These are phyloP conservation scores for Letharia columbiana DNA, from an alignment of 495 filamentous ascomycete species.

Conservation along the genomic window DNA sequence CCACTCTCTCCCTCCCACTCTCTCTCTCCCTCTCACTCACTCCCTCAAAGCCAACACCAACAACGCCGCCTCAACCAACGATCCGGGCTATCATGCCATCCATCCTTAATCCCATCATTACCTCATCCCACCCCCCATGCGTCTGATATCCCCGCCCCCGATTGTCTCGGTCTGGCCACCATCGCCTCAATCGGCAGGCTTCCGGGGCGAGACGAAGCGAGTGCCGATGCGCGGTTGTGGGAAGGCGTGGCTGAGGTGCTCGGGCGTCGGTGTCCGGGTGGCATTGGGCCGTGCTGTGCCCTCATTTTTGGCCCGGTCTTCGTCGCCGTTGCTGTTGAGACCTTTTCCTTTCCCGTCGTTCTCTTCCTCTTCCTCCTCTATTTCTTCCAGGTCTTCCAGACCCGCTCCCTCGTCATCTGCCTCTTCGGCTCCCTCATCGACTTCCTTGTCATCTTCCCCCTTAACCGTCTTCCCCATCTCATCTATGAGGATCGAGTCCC, in stretches of 20 bases:
- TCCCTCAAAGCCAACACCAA: background rate
- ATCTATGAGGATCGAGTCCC: background rate
- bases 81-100: too few relatives aligned
- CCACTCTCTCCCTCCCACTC: too few relatives aligned
- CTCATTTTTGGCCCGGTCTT: background rate
- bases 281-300: background rate
- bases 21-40: too few relatives aligned
- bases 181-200: background rate
- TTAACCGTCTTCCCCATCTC: background rate
- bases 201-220: background rate
- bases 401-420: background rate
- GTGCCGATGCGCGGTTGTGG: background rate
- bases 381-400: background rate
- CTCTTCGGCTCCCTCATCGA: background rate
- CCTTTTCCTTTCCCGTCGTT: background rate
- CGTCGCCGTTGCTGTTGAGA: background rate
- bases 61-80: too few relatives aligned
- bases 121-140: background rate
- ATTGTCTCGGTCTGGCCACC: background rate
- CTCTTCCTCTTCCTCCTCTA: background rate
- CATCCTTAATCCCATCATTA: background rate
- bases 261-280: background rate
- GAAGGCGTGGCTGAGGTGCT: background rate
- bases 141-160: background rate
- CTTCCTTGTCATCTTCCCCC: background rate